Conservation (phyloP, 495 filamentous ascomycete genomes). For the Hypomontagnella submonticulosa region DNA sequence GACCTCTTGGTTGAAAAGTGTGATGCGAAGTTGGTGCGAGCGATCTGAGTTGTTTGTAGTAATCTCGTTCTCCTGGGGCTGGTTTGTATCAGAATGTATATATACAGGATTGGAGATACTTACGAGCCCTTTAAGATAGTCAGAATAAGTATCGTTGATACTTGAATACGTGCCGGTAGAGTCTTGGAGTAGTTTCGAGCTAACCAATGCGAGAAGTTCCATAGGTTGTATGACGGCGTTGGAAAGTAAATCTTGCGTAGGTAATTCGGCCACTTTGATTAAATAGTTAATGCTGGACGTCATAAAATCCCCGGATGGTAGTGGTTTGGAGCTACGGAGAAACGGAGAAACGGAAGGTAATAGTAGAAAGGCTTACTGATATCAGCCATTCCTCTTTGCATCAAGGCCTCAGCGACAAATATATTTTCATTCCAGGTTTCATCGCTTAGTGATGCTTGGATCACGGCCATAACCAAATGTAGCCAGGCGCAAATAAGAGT, state of each 20-base stretch:
- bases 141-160: constrained; percentile 49
- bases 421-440: constrained; percentile 38
- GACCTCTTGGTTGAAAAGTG: constrained; percentile 53
- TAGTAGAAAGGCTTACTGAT: constrained; percentile 23
- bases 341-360: constrained; percentile 1
- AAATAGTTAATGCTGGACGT: constrained; percentile 2
- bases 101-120: neutral
- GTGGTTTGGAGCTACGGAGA: neutral
- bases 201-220: constrained; percentile 51
- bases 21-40: constrained; percentile 52
- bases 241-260: constrained; percentile 36
- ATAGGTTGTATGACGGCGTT: constrained; percentile 50
- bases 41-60: constrained; percentile 46
- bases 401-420: constrained; percentile 23
- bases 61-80: constrained; percentile 47
- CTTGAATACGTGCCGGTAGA: constrained; percentile 43
- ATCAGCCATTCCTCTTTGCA: constrained; percentile 34
- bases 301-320: neutral
- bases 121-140: constrained; percentile 50
- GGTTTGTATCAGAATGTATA: constrained; percentile 15
- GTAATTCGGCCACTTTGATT: constrained; percentile 24
- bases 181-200: constrained; percentile 48
- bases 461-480: constrained; percentile 47
- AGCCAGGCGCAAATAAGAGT: constrained; percentile 48
- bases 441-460: constrained; percentile 27